These are phyloP conservation scores for Agaricales sp. DNA, from an alignment of 1,284 basidiomycete species.

Conservation along the genomic window DNA sequence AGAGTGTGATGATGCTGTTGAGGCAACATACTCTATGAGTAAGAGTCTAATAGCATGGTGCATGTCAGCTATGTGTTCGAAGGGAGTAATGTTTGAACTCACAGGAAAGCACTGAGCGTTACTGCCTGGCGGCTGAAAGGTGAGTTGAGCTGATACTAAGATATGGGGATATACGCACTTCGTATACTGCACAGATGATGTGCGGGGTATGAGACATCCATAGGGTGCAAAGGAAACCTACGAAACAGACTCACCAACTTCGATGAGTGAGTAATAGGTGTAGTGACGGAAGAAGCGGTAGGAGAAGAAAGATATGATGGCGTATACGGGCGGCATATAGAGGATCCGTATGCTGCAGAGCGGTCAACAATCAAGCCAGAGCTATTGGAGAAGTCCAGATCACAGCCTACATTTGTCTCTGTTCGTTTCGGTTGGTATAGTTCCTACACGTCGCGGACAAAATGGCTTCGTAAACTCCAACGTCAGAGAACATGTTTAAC, in stretches of 20 bases:
- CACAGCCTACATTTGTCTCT: conserved; percentile 62
- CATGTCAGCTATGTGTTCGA: conserved; percentile 13
- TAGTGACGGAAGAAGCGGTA: conserved; percentile 78
- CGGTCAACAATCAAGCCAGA: background rate
- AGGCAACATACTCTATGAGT: conserved; percentile 77
- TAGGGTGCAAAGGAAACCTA: conserved; percentile 1
- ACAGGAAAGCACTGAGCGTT: conserved; percentile 74
- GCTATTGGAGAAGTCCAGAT: background rate
- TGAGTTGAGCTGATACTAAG: conserved; percentile 4
- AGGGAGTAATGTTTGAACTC: conserved; percentile 19
- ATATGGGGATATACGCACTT: conserved; percentile 4
- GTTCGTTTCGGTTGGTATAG: conserved; percentile 58
- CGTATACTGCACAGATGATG: conserved; percentile 20
- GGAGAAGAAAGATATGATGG: conserved; percentile 82
- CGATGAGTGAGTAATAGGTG: conserved; percentile 72
- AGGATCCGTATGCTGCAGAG: conserved; percentile 52
- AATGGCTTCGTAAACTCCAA: background rate
- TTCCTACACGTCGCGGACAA: conserved; percentile 29
- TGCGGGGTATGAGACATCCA: conserved; percentile 8
- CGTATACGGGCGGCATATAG: conserved; percentile 76
- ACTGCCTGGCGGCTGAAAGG: conserved; percentile 62
- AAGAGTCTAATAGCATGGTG: conserved; percentile 41
- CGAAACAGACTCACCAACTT: conserved; percentile 55
- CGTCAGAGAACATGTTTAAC: background rate
- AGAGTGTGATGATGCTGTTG: conserved; percentile 47